These are phyloP conservation scores for Rosellinia necatrix DNA, from an alignment of 2,329 filamentous ascomycete species.

Conservation along the genomic window DNA sequence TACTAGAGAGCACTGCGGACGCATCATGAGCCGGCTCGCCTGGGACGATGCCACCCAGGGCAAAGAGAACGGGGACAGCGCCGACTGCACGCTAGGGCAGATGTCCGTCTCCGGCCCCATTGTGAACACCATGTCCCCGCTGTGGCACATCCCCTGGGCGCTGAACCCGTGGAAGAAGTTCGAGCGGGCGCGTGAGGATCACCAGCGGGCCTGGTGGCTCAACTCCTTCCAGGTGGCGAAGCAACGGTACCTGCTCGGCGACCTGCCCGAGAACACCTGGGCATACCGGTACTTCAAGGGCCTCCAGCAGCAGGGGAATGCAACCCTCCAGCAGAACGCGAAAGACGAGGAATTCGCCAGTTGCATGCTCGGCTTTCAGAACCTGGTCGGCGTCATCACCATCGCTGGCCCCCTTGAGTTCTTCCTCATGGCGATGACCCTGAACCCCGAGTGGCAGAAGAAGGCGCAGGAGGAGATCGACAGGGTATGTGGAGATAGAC, in stretches of 20 bases:
- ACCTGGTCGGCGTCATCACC: conserved; percentile 56
- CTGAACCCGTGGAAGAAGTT: conserved; percentile 55
- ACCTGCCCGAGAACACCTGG: conserved; percentile 53
- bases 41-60: conserved; percentile 56
- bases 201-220: conserved; percentile 53
- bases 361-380: conserved; percentile 58
- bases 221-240: conserved; percentile 48
- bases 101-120: conserved; percentile 58
- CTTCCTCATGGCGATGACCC: conserved; percentile 57
- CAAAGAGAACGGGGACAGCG: conserved; percentile 50
- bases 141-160: conserved; percentile 51
- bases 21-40: conserved; percentile 54
- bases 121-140: conserved; percentile 54
- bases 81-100: conserved; percentile 52
- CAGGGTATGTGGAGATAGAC: conserved; percentile 56
- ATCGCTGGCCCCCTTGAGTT: conserved; percentile 55
- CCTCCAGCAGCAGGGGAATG: conserved; percentile 47
- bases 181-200: conserved; percentile 49
- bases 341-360: conserved; percentile 53
- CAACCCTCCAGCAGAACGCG: conserved; percentile 45
- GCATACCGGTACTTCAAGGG: conserved; percentile 53
- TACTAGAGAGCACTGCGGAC: conserved; percentile 54
- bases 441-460: conserved; percentile 57
- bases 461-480: conserved; percentile 63
- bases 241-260: conserved; percentile 45